phyloP scores from a whole-genome alignment of 1,139 yeast species.

The Entelexis paramagnoliae region DNA sequence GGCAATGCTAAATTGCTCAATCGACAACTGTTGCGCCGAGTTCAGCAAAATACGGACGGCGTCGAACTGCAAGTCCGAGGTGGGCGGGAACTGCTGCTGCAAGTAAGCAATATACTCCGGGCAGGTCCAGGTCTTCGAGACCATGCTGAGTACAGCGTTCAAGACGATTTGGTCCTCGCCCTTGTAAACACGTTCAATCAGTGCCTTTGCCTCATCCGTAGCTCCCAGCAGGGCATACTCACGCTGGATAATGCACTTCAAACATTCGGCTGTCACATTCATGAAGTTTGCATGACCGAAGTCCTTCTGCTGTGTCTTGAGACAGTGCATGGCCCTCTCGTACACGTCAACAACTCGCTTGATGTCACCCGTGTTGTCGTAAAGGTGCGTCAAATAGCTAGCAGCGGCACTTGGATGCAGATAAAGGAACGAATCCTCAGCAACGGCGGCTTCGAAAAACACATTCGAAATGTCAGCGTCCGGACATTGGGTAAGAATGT shows the following conservation, averaged over 20 bases:
- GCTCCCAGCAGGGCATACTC: slow-evolving; percentile 19
- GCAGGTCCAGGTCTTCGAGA: slow-evolving; percentile 21
- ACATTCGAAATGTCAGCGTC: slow-evolving; percentile 18
- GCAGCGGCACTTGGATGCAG: slow-evolving; percentile 25
- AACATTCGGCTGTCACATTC: slow-evolving; percentile 17
- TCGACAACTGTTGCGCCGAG: slow-evolving; percentile 12
- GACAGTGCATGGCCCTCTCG: slow-evolving; percentile 12
- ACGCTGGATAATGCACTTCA: slow-evolving; percentile 13
- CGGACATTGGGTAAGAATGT: slow-evolving; percentile 20
- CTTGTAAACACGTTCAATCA: slow-evolving; percentile 12
- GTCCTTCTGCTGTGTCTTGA: slow-evolving; percentile 2
- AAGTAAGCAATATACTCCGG: slow-evolving; percentile 17
- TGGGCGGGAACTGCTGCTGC: slow-evolving; percentile 11
- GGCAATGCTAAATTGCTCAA: slow-evolving; percentile 6
- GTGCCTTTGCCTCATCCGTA: slow-evolving; percentile 1
- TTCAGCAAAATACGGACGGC: slow-evolving; percentile 22
- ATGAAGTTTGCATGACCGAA: slow-evolving; percentile 13
- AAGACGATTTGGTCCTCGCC: slow-evolving; percentile 12
- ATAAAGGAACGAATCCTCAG: slow-evolving; percentile 9
- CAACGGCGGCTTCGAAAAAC: slow-evolving; percentile 21
- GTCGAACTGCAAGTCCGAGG: slow-evolving; percentile 15
- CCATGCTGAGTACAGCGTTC: slow-evolving; percentile 19
- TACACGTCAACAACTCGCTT: slow-evolving; percentile 14
- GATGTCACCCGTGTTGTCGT: slow-evolving; percentile 11
- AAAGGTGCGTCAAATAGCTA: slow-evolving; percentile 15